Evolutionary conservation across 1,284 basidiomycete genomes (phyloP), one percentile per base, ranked within the genome.

Genomic region (Sanghuangporus sanghuang): DNA sequence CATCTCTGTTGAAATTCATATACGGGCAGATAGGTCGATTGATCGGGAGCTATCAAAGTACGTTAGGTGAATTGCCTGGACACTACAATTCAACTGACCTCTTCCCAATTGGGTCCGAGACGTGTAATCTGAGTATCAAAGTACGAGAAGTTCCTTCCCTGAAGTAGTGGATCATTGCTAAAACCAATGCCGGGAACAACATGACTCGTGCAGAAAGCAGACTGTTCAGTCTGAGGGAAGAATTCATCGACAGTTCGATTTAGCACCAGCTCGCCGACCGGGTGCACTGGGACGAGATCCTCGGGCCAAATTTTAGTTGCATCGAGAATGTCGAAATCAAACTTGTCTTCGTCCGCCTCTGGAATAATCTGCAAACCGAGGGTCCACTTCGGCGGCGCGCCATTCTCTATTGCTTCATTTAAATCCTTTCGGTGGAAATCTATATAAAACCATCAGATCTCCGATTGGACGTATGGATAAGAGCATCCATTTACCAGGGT

Each of bases 251-350:
- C 84, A 0, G 75, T 77, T 38, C 81, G 80, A 73, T 93, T 84
- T 50, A 95, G 74, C 1, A 87, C 84, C 70, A 94, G 75, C 71
- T 90, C 89, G 49, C 92, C 93, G 57, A 94, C 85, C 66, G 85
- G 79, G 68, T 88, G 79, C 16, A 94, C 77, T 0, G 92, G 92
- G 0, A 93, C 85, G 5, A 87, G 75, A 64, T 92, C 86, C 72
- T 92, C 86, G 0, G 92, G 91, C 83, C 92, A 91, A 48, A 93
- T 69, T 76, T 94, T 95, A 36, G 92, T 94, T 6, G 90, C 85
- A 71, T 95, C 93, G 62, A 95, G 82, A 53, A 93, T 85, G 68
- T 94, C 92, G 71, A 94, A 95, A 54, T 90, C 85, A 61, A 92
- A 90, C 12, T 83, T 79, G 70, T 93, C 83, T 73, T 93, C 88